Evolutionary conservation across 2,329 filamentous ascomycete species (phyloP), one percentile per base, ranked within the genome.

Genomic region (Xylaria sp.): DNA sequence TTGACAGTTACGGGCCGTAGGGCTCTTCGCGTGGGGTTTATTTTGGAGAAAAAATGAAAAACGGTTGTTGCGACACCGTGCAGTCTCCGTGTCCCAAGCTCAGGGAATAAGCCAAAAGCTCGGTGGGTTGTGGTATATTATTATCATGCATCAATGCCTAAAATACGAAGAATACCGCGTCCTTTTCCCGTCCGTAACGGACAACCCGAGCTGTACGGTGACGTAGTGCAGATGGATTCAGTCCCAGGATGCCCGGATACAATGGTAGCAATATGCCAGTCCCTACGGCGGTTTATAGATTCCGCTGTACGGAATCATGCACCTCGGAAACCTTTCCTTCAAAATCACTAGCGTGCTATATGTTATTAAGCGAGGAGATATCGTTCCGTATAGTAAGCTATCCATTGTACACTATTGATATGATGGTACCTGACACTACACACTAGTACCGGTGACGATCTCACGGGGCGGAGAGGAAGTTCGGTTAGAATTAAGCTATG

Each of bases 201-300:
- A 40, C 37, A 35, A 27, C 10, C 40, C n/a, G 29, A 23, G 40
- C 12, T 47, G n/a, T 59, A 18, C 37, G 12, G 57, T 66, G 57
- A 61, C 63, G 63, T 66, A 66, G 50, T 50, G 18, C 18, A n/a
- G 40, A 58, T 40, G 35, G 40, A 47, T 53, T 27, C 27, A 40
- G 42, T 16, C 50, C 42, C 12, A 32, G 58, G 58, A 51, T 27
- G 23, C 48, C 48, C 13, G 50, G 50, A 53, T 35, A 12, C 27
- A 53, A 3, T 5, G 13, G 5, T n/a, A 27, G 9, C 23, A 27
- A 51, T 5, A 10, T 51, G 25, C 10, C 23, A 51, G 12, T 53
- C 21, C 29, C 40, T n/a, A 29, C 2, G 16, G 5, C 13, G 50
- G 27, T 35, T 47, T 23, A 37, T 23, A 35, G 29, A 32, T 61